Evolutionary conservation across 805 yeast species (phyloP), one percentile per base, ranked within the genome.

Genomic region (Yarrowia keelungensis): DNA sequence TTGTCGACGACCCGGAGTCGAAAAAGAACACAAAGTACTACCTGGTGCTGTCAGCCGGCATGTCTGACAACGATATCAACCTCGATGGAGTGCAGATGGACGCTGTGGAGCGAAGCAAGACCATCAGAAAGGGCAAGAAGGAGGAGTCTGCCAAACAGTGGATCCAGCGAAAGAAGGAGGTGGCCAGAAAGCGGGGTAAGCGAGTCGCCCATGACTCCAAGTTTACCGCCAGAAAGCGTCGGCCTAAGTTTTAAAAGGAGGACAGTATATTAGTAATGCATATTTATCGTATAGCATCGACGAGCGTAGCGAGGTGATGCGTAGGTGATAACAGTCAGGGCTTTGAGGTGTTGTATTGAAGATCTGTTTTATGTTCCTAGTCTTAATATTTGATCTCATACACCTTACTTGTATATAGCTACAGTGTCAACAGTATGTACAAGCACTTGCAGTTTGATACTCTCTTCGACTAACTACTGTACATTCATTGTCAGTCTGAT

Each of bases 21-120:
- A 93, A 91, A 77, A 91, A 90, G 78, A 91, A 94, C 76, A 92
- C 89, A 78, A 95, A 95, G 79, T 91, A 89, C 78, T 95, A 95
- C 76, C 80, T 95, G 70, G 97, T 95, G 19, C 81, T 95, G 71
- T 89, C 93, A 61, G 97, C 98, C 1, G 97, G 97, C 69, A 84
- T 84, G 68, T 82, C 89, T n/a, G 90, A 88, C 4, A 85, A 88
- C 72, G 87, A 85, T 38, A 83, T 93, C 72, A 93, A 94, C 76
- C 81, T 94, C 72, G 83, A 86, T 8, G 92, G 96, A 62, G 92
- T 93, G 54, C 86, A 86, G 54, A 87, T 94, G 85, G 97, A 92
- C 73, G 87, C 87, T 3, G 78, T 61, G 12, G 43, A 42, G 35
- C 47, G 51, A 26, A 46, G 59, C 26, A 69, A 67, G 51, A 71